Evolutionary conservation across 805 yeast genomes (phyloP).

Genomic region (Pichia exigua): DNA sequence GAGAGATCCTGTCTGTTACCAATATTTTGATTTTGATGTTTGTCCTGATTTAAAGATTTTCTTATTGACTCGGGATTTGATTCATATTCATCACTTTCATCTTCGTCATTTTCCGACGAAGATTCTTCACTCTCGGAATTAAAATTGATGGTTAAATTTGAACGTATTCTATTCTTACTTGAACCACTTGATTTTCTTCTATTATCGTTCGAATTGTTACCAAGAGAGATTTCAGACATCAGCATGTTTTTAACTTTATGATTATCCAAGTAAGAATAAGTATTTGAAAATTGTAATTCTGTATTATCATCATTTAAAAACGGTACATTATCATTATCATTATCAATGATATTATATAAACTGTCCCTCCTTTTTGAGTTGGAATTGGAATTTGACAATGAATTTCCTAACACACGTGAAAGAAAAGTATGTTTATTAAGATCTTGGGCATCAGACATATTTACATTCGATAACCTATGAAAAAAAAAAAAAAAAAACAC

Average conservation of each 20-base stretch:
- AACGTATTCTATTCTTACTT: slow-evolving; percentile 16
- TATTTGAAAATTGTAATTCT: slow-evolving; percentile 20
- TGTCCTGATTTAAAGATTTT: neutral
- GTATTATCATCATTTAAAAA: slow-evolving; percentile 24
- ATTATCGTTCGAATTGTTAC: neutral
- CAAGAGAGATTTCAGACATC: neutral
- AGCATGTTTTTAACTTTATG: slow-evolving; percentile 7
- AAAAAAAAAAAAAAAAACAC: too few species aligned
- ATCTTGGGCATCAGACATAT: slow-evolving; percentile 1
- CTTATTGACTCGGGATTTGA: neutral
- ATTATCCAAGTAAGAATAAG: slow-evolving; percentile 15
- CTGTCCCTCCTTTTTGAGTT: neutral
- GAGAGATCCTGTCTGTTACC: neutral
- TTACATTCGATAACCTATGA: neutral
- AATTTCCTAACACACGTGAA: slow-evolving; percentile 43
- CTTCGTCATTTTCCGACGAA: slow-evolving; percentile 2
- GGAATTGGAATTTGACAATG: neutral
- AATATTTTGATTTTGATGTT: neutral
- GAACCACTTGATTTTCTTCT: neutral
- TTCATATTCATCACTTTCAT: neutral
- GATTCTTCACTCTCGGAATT: slow-evolving; percentile 22
- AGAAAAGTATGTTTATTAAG: slow-evolving; percentile 44
- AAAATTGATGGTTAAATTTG: slow-evolving; percentile 18
- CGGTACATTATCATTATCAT: slow-evolving; percentile 27
- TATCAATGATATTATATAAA: slow-evolving; percentile 20